Conservation (phyloP, 192 early-diverging fungal genomes). For the Coemansia sp. region DNA sequence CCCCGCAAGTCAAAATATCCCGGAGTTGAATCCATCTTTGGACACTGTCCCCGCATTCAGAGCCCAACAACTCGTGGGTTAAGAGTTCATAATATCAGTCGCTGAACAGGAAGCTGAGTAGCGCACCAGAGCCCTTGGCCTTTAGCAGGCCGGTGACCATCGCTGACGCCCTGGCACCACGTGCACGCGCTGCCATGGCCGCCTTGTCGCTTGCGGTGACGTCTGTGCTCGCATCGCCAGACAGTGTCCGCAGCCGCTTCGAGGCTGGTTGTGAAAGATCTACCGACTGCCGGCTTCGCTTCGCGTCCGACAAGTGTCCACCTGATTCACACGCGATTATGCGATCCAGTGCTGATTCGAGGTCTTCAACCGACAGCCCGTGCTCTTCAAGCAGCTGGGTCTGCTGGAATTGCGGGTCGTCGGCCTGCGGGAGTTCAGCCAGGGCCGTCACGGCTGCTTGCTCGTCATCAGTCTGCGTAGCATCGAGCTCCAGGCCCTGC, state of each 20-base stretch:
- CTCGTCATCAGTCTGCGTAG: neutral
- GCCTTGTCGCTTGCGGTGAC: too few species aligned
- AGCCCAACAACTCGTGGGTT: too few species aligned
- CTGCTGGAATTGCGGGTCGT: neutral
- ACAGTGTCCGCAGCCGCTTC: neutral
- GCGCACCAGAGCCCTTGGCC: constrained; percentile 23
- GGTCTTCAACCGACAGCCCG: constrained; percentile 1
- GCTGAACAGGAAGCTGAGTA: constrained; percentile 30
- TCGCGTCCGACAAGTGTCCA: neutral
- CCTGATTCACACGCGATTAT: neutral
- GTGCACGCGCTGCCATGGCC: neutral
- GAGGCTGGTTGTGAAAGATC: neutral
- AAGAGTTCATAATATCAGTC: constrained; percentile 1
- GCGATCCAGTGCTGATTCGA: constrained; percentile 5
- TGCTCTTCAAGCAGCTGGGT: constrained; percentile 6
- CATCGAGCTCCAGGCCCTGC: neutral
- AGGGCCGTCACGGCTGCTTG: constrained; percentile 7
- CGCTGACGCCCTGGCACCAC: constrained; percentile 3
- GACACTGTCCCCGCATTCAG: too few species aligned
- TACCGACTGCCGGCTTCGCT: neutral
- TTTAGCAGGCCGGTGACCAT: constrained; percentile 18
- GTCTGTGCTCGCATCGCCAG: too few species aligned
- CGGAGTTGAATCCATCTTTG: too few species aligned
- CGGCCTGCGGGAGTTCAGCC: neutral
- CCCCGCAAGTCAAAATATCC: too few species aligned